Evolutionary conservation across 352 stramenopile species (phyloP).

Genomic region (Globisporangium viniferum): DNA sequence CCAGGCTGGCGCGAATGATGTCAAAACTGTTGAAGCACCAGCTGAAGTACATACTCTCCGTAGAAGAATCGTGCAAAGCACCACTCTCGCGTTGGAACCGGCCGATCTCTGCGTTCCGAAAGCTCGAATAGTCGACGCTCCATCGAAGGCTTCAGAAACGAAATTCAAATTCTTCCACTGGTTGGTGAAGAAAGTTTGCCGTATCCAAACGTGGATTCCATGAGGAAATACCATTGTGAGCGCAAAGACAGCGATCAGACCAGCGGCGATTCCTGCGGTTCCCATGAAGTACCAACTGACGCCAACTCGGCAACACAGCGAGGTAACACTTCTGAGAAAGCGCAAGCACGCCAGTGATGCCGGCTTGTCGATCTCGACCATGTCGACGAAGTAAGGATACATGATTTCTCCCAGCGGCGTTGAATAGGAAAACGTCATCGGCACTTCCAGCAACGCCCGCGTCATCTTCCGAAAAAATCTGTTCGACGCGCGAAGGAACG

Average conservation of each 20-base stretch:
- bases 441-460: not conserved
- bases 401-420: not conserved
- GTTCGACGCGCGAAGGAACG: constrained; percentile 27
- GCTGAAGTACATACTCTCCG: too few relatives aligned
- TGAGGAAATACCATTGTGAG: not conserved
- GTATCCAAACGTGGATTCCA: not conserved
- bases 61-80: too few relatives aligned
- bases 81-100: too few relatives aligned
- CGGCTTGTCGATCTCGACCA: not conserved
- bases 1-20: too few relatives aligned
- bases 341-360: not conserved
- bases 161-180: not conserved
- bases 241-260: not conserved
- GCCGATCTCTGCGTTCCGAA: not conserved
- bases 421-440: not conserved
- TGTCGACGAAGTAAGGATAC: not conserved
- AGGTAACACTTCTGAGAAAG: not conserved
- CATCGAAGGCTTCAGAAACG: not conserved
- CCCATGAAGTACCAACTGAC: not conserved
- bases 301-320: not conserved
- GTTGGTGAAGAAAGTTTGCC: not conserved
- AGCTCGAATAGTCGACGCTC: not conserved
- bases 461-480: too few relatives aligned
- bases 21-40: too few relatives aligned
- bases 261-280: not conserved